Evolutionary conservation across 1,139 yeast species (phyloP), one percentile per base, ranked within the genome.

Genomic region (Yamadazyma kanchanaburiensis): DNA sequence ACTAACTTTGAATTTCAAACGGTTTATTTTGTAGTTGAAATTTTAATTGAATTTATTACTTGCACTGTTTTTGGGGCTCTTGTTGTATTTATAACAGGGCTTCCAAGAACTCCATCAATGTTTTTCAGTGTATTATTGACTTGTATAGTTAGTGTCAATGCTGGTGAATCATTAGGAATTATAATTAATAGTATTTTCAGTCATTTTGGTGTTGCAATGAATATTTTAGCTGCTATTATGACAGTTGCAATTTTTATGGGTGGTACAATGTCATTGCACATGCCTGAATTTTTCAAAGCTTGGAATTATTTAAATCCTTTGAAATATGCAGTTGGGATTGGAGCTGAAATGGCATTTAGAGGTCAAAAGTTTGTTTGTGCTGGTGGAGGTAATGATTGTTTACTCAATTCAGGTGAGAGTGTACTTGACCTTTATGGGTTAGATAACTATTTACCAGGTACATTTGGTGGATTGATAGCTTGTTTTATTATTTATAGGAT

Each of bases 161-260:
- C 87, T 42, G 95, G 95, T 24, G 95, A 87, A 51, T 80, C 91
- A 1, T 61, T 86, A 25, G 95, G 95, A 0, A 82, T 86, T 6
- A 64, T 82, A 27, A 79, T 86, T 39, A 84, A 84, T 48, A 77
- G 89, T n/a, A 44, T 82, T 0, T 79, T 86, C 46, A 64, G 69
- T 33, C 89, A 86, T 49, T 73, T 85, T 32, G 95, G 95, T 0
- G 70, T 86, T 43, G 94, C 94, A 0, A 75, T 84, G 15, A 85
- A 83, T 46, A 56, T 85, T 5, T 71, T 86, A 27, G 70, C 88
- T 0, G 71, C 77, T 7, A 49, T 82, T 19, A 56, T 83, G 28
- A 72, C 84, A 3, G 60, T 85, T 34, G 91, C 89, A 6, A 73
- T 82, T 12, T 76, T 82, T 45, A 83, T 86, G 94, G 86, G 87